These are phyloP conservation scores for Hapsidospora chrysogenum DNA, from an alignment of 495 filamentous ascomycete genomes.

Conservation along the genomic window DNA sequence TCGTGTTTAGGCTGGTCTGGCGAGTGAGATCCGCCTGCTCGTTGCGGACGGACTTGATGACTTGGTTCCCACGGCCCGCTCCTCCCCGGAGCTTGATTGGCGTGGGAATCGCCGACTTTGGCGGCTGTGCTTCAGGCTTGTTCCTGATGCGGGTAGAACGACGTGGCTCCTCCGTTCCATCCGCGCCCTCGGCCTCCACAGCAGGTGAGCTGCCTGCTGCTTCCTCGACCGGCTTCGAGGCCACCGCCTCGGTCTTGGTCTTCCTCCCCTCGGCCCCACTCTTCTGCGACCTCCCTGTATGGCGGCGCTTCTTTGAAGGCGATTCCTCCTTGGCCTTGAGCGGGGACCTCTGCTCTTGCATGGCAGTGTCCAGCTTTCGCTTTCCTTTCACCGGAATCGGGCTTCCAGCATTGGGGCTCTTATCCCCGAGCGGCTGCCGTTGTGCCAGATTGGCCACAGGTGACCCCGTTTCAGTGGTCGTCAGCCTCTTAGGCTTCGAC, in stretches of 20 bases:
- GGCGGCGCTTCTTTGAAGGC: too few relatives aligned
- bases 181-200: neutral
- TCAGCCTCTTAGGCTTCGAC: neutral
- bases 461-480: neutral
- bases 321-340: too few relatives aligned
- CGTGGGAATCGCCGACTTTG: conserved; percentile 1
- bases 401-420: conserved; percentile 1
- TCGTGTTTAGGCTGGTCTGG: conserved; percentile 1
- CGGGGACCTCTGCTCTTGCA: too few relatives aligned
- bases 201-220: neutral
- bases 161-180: neutral
- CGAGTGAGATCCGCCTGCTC: conserved; percentile 1
- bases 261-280: neutral
- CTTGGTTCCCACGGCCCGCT: neutral
- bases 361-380: conserved; percentile 1
- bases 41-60: neutral
- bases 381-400: neutral
- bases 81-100: neutral
- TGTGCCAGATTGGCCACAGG: neutral
- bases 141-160: neutral
- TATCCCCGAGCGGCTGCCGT: neutral
- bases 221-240: neutral
- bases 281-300: neutral
- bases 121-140: neutral
- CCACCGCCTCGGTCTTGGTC: neutral